phyloP scores from a whole-genome alignment of 805 yeast species.

The Kodamaea fukazawae region DNA sequence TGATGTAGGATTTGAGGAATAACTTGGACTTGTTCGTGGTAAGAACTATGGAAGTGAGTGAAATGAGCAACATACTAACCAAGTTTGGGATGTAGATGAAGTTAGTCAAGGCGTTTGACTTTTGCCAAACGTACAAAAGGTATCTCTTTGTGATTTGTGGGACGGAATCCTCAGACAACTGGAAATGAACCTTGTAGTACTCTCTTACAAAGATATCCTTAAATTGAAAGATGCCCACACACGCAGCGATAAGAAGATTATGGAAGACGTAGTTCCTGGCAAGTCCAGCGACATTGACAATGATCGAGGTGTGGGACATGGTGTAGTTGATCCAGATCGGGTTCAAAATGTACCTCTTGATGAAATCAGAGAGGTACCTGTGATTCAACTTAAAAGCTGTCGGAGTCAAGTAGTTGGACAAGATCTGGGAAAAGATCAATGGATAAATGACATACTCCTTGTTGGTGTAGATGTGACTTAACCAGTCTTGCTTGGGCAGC shows the following conservation, averaged over 20 bases:
- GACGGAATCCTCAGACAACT: slow-evolving; percentile 9
- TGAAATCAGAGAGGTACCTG: slow-evolving; percentile 30
- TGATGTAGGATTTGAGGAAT: slow-evolving; percentile 34
- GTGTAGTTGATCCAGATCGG: slow-evolving; percentile 43
- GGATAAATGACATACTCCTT: slow-evolving; percentile 37
- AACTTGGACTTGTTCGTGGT: slow-evolving; percentile 20
- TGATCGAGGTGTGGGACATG: slow-evolving; percentile 23
- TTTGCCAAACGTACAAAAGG: slow-evolving; percentile 18
- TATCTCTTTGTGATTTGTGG: slow-evolving; percentile 17
- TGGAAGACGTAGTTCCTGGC: slow-evolving; percentile 24
- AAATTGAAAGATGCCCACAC: slow-evolving; percentile 19
- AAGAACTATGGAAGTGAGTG: slow-evolving; percentile 31
- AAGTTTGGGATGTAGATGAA: slow-evolving; percentile 38
- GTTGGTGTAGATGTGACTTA: slow-evolving; percentile 22
- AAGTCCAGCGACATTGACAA: slow-evolving; percentile 31
- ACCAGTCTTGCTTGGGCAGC: slow-evolving; percentile 20
- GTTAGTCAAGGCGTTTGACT: slow-evolving; percentile 31
- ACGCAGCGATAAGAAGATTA: slow-evolving; percentile 19
- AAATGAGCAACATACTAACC: slow-evolving; percentile 31
- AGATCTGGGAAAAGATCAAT: slow-evolving; percentile 35
- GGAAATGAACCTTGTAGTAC: slow-evolving; percentile 21
- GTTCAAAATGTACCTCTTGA: slow-evolving; percentile 31
- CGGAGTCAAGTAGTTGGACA: slow-evolving; percentile 42
- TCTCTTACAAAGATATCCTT: slow-evolving; percentile 21
- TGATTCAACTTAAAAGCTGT: slow-evolving; percentile 35